Base-by-base conservation (phyloP, 305 asterid genomes). In the Rubia peregrina region DNA sequence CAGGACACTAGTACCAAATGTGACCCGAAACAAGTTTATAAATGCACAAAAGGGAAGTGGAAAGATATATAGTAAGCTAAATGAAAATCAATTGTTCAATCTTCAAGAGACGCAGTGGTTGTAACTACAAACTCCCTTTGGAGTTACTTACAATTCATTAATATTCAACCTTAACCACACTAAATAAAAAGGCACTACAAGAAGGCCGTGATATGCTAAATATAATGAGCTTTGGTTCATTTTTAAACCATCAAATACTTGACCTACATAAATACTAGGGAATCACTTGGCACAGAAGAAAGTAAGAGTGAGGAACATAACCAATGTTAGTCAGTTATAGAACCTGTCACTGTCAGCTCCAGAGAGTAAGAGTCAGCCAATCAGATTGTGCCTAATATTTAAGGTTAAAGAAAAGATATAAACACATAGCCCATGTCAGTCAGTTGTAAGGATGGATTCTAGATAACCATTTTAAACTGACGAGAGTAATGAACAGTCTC, bases 1-100 rank as follows among this genome's bases (percentile, higher is more conserved):
- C 62, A 71, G 71, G 43, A 71, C n/a, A 59, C 73, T 73, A 42
- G 49, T 22, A 49, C 48, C 61, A 42, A 14, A 26, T 48, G 49
- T 5, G 33, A 11, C 73, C 14, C 17, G 16, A 5, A 38, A 9
- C 4, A 40, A 51, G 66, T 33, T 33, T 3, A 2, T 2, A 33
- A 33, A 33, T 33, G 38, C 38, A 33, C 5, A 33, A 33, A 33
- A 33, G 38, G 38, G 38, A 33, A 33, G 38, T 33, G 38, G 30
- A 26, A 26, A 26, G 65, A 46, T 46, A 46, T 12, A 12, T 3
- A 46, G 4, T 10, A 17, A 48, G 53, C 53, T 48, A 13, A 48
- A 48, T 48, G 53, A 3, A 48, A 17, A 48, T 13, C 53, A 48
- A 48, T 13, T 48, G 53, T 13, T 48, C 53, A 48, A 48, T 13